Evolutionary conservation across 192 early-diverging fungal genomes (phyloP), one percentile per base, ranked within the genome.

Genomic region (Pilaira anomala): DNA sequence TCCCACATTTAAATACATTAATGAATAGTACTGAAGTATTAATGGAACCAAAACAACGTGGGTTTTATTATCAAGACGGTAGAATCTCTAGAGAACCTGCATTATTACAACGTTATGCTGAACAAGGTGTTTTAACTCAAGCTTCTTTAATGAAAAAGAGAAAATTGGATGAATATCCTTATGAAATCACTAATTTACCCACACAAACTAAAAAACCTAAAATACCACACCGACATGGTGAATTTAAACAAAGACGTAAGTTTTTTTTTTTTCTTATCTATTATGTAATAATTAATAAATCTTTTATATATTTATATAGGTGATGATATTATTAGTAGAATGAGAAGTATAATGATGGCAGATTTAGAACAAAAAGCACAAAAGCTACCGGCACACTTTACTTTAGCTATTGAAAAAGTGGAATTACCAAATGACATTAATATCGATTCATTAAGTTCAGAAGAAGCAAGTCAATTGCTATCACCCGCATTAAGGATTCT

Each of bases 191-290:
- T 4, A 63, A 53, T 22, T 22, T 63, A 3, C 65, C 60, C 18
- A 18, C 29, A n/a, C 53, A 53, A 53, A 56, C 65, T 11, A 75
- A 69, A 46, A 75, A 75, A 51, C 60, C 68, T 14, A 76, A 76
- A 67, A 70, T 67, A 48, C 74, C 74, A 36, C 74, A 76, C 42
- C 60, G 74, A 26, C 74, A 76, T 45, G 74, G 74, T n/a, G 74
- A 71, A 50, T 76, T 76, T 52, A 68, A 76, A 54, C 60, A 55
- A 42, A 49, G 74, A 65, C 74, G 74, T 76, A 64, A 46, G 65
- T 59, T 36, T 36, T 36, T 3, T 36, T 36, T 36, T 36, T 36
- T 36, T 36, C 11, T 36, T 36, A 9, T 9, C 4, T 36, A 36
- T 5, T 36, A 9, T 36, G 6, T 36, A 36, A 5, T 36, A 36